Percentiles rank a stretch among this genome's conserved stretches.
These are phyloP conservation scores for Gloeophyllum trabeum DNA, from an alignment of 768 basidiomycete genomes.

Conservation along the genomic window DNA sequence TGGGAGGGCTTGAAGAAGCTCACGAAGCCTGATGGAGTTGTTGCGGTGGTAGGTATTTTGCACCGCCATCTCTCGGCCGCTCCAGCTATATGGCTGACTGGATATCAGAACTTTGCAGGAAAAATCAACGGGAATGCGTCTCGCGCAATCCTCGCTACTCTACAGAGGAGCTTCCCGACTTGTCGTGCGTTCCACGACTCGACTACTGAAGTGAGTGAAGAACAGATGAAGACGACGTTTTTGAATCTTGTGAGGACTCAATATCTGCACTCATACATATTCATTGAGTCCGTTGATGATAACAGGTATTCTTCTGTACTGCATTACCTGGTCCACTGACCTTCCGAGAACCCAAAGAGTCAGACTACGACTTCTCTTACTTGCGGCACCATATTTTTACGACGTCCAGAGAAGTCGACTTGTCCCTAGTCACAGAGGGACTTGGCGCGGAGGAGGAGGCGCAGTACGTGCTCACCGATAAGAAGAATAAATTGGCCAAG, in stretches of 20 bases:
- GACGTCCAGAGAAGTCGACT: constrained; percentile 43
- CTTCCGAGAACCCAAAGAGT: constrained; percentile 41
- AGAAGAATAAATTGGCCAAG: constrained; percentile 45
- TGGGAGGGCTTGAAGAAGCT: constrained; percentile 60
- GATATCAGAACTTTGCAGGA: constrained; percentile 75
- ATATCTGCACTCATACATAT: not conserved
- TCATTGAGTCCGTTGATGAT: not conserved
- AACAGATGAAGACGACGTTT: constrained; percentile 39
- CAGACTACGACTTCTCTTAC: constrained; percentile 60
- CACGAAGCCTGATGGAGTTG: constrained; percentile 59
- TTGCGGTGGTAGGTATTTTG: constrained; percentile 59
- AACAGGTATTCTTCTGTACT: constrained; percentile 78
- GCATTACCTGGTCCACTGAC: constrained; percentile 36
- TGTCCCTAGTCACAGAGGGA: constrained; percentile 17
- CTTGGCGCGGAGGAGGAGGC: constrained; percentile 24
- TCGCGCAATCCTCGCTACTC: constrained; percentile 55
- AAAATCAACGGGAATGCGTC: constrained; percentile 47
- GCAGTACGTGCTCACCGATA: constrained; percentile 50
- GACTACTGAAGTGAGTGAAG: constrained; percentile 29
- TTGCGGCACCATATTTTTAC: constrained; percentile 52
- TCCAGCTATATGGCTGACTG: constrained; percentile 1
- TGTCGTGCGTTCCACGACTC: constrained; percentile 83
- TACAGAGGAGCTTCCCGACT: constrained; percentile 57
- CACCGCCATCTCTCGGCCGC: not conserved
- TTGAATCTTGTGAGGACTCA: constrained; percentile 56